Conservation (phyloP, 768 basidiomycete genomes). For the Tephrocybe rancida region DNA sequence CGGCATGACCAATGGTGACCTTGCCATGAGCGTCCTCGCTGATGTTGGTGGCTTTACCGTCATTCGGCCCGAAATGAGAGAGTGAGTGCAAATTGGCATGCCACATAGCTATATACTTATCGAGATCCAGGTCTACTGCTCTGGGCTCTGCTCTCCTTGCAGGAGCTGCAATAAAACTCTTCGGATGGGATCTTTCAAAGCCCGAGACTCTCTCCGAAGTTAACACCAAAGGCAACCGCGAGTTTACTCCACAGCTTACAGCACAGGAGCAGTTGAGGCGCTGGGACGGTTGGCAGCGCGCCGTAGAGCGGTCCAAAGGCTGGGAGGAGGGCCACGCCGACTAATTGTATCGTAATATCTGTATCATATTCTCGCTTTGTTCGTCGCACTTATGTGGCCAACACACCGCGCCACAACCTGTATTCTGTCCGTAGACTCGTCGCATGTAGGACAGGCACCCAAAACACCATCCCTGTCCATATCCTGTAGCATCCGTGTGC, state of each 20-base stretch:
- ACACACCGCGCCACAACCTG: background rate
- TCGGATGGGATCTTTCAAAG: constrained; percentile 87
- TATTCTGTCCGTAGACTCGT: constrained; percentile 4
- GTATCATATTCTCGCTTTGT: background rate
- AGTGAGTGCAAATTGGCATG: constrained; percentile 53
- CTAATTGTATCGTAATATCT: constrained; percentile 7
- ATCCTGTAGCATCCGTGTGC: no score
- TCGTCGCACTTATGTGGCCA: background rate
- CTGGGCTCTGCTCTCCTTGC: constrained; percentile 94
- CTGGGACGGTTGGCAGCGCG: constrained; percentile 86
- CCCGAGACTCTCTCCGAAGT: constrained; percentile 86
- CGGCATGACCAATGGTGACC: constrained; percentile 95
- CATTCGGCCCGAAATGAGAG: constrained; percentile 93
- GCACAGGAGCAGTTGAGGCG: constrained; percentile 59
- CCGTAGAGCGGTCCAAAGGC: constrained; percentile 78
- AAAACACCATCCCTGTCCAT: no score
- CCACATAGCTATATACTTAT: background rate
- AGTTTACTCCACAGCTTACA: constrained; percentile 62
- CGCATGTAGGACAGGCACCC: no score
- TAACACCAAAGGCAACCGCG: constrained; percentile 79
- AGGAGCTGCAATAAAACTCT: constrained; percentile 82
- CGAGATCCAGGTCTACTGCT: constrained; percentile 78
- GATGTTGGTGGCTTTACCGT: constrained; percentile 93
- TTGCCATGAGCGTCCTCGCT: constrained; percentile 84
- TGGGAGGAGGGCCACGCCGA: constrained; percentile 71